Base-by-base conservation (phyloP, 257 asterid genomes). In the Buddleja alternifolia region DNA sequence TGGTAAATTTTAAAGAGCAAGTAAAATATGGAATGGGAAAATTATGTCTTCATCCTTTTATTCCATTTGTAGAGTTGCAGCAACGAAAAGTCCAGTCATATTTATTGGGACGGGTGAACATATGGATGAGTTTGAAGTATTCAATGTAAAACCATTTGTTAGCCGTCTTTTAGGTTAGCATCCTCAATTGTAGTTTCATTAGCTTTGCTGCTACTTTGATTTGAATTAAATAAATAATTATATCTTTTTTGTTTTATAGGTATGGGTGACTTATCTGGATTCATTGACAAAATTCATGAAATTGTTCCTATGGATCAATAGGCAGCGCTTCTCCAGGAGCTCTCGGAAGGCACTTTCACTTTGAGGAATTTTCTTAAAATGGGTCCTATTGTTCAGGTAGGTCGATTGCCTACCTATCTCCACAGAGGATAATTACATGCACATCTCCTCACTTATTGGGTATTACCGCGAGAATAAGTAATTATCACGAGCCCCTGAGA, bases 211-310 rank as follows among this genome's bases (percentile, higher is more conserved):
- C 62, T 11, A 10, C 4, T n/a, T 12, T 41, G 51, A 62, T 60
- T 11, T 69, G 17, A 36, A 70, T 8, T 61, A 7, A 8, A 9
- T 20, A 61, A 32, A 1, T 55, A 17, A 39, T 46, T 60, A 3
- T 16, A 15, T 66, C 1, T 66, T 56, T 19, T 45, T 48, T 8
- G 37, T 58, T 56, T 63, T 70, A 14, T 50, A 91, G 99, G 97
- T 46, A 87, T 87, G 97, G 99, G 99, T 75, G 97, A 94, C 81
- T 89, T 83, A 97, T 89, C 99, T 69, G 99, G 99, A 42, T 89
- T 94, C 82, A 83, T 94, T 96, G 95, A 94, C 84, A 94, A 91
- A 82, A 87, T 94, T 71, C 97, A 91, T 25, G 95, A 94, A 74
- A 95, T 87, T 63, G 97, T 94, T 69, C 97, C 99, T 0, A 89